Evolutionary conservation across 345 rosid species (phyloP).

Genomic region (Zanthoxylum bungeanum): DNA sequence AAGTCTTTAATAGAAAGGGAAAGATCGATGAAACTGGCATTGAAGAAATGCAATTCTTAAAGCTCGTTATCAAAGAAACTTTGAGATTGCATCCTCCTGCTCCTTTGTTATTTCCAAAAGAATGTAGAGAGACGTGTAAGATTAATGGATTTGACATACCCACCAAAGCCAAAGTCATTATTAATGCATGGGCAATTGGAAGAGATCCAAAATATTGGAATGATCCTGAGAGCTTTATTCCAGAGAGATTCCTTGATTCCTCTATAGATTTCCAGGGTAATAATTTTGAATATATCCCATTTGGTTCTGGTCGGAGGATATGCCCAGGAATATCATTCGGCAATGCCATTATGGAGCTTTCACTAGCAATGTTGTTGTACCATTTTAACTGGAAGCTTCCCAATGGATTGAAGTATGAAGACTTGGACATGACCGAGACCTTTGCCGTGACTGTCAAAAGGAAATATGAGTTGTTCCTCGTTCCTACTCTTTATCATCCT

Average conservation of each 20-base stretch:
- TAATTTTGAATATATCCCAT: not conserved
- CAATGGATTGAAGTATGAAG: not conserved
- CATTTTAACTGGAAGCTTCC: not conserved
- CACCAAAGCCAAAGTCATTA: not conserved
- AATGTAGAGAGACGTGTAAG: not conserved
- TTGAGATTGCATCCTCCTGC: not conserved
- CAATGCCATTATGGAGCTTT: not conserved
- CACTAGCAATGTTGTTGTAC: not conserved
- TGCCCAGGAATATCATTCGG: not conserved
- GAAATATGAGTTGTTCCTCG: too few species aligned
- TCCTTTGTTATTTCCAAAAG: not conserved
- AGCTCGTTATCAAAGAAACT: too few species aligned
- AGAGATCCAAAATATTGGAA: not conserved
- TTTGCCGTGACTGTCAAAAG: too few species aligned
- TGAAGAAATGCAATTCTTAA: too few species aligned
- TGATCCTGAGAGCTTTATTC: not conserved
- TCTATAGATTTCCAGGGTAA: not conserved
- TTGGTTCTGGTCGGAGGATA: not conserved
- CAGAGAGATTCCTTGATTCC: not conserved
- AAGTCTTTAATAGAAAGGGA: not conserved
- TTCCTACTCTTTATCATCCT: too few species aligned
- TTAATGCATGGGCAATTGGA: not conserved
- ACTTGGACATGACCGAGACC: not conserved
- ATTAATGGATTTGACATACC: not conserved
- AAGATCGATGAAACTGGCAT: not conserved